Base-by-base conservation (phyloP, 208 protist genomes). In the Acanthamoeba sp. region DNA sequence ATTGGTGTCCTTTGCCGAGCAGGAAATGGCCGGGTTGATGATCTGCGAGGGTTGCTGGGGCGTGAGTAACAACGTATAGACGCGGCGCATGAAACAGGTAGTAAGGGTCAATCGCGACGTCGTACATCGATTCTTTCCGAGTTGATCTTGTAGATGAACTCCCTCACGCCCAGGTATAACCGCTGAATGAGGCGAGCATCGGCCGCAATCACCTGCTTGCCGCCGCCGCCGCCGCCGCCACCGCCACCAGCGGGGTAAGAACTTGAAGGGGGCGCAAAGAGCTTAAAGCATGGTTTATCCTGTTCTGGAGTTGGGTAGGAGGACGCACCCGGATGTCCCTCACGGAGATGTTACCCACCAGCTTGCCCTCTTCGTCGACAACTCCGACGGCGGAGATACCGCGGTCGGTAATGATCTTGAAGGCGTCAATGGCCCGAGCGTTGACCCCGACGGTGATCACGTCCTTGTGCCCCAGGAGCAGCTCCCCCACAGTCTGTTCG, bases 111-210 rank as follows among this genome's bases (percentile, higher is more conserved):
- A 69, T n/a, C n/a, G n/a, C n/a, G n/a, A n/a, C n/a, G n/a, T n/a
- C 62, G 29, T 69, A 69, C 62, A 16, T 69, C 62, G 62, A 69
- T 36, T 38, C 62, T 69, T n/a, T 69, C 62, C 12, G 62, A 69
- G 62, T 69, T 69, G 62, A 69, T 22, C 62, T 69, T 69, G 62
- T 69, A 69, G n/a, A 69, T 36, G 62, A 69, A 69, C 62, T 69
- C 62, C 62, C 62, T 69, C n/a, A 69, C 62, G 62, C 62, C 62
- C 27, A 69, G 62, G 62, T 69, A 69, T 29, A 69, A 16, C 29
- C 62, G 62, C 62, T 69, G 62, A 36, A 69, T 69, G 62, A 69
- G 62, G 62, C 62, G 62, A 12, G 62, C 62, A 69, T 69, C 62
- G 14, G 10, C 62, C 0, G 62, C 62, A 0, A 69, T 34, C 62